A percentile compares a stretch with the other conserved stretches of the same genome.
phyloP scores from a whole-genome alignment of 2,329 filamentous ascomycete species.

The Ophiostoma montium region DNA sequence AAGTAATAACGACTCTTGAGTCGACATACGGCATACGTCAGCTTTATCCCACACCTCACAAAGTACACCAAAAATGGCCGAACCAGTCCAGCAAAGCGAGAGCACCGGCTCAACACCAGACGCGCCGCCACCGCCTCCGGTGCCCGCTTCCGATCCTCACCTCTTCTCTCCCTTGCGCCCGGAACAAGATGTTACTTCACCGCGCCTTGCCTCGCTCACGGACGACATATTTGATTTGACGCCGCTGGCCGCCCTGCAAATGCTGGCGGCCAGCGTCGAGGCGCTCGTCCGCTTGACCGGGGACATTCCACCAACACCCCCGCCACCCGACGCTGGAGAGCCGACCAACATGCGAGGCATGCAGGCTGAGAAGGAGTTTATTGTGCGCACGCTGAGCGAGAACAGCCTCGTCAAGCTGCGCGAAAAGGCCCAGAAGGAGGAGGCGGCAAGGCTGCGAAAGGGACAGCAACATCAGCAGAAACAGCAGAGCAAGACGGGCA shows the following conservation, averaged over 20 bases:
- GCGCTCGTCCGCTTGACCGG: conserved; percentile 58
- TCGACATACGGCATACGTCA: no score
- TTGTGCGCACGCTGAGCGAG: conserved; percentile 43
- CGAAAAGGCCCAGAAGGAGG: conserved; percentile 26
- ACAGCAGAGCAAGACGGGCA: no score
- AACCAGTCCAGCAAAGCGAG: background rate
- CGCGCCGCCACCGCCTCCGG: conserved; percentile 27
- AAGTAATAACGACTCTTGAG: no score
- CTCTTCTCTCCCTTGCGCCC: conserved; percentile 12
- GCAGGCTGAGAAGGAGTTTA: conserved; percentile 47
- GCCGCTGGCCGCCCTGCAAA: conserved; percentile 60
- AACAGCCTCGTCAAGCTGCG: conserved; percentile 34
- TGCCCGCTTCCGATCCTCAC: conserved; percentile 26
- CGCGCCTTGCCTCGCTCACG: conserved; percentile 14
- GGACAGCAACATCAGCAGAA: background rate
- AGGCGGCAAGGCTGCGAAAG: conserved; percentile 1
- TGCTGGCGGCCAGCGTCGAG: conserved; percentile 61
- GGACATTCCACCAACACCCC: conserved; percentile 69
- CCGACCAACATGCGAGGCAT: conserved; percentile 47
- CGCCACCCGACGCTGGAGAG: conserved; percentile 46
- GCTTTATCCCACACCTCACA: no score
- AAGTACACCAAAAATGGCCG: background rate
- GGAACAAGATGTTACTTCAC: conserved; percentile 5
- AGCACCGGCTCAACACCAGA: background rate
- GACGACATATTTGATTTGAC: conserved; percentile 62